Evolutionary conservation across 371 early-diverging fungal genomes (phyloP).

Genomic region (Haplosporangium sp.): DNA sequence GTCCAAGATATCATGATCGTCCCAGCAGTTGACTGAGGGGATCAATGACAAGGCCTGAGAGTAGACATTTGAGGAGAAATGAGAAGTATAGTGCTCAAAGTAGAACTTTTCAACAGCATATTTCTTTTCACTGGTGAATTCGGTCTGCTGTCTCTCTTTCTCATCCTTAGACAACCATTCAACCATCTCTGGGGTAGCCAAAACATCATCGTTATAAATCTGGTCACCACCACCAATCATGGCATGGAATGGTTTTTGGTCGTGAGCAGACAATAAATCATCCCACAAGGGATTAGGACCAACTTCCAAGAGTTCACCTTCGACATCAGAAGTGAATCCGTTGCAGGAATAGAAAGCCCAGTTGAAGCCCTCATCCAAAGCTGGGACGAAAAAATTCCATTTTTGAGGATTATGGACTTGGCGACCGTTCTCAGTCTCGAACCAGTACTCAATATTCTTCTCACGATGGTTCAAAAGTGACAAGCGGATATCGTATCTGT

Average conservation of each 20-base stretch:
- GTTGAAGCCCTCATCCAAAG: slow-evolving; percentile 49
- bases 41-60: slow-evolving; percentile 78
- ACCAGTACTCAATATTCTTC: slow-evolving; percentile 55
- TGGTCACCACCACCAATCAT: slow-evolving; percentile 92
- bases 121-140: slow-evolving; percentile 70
- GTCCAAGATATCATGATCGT: slow-evolving; percentile 88
- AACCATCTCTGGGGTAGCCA: slow-evolving; percentile 63
- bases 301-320: slow-evolving; percentile 57
- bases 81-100: slow-evolving; percentile 79
- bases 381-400: slow-evolving; percentile 54
- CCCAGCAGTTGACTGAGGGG: slow-evolving; percentile 83
- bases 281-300: slow-evolving; percentile 83
- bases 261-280: slow-evolving; percentile 76
- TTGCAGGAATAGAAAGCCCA: slow-evolving; percentile 57
- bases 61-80: slow-evolving; percentile 75
- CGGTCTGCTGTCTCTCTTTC: slow-evolving; percentile 58
- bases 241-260: slow-evolving; percentile 76
- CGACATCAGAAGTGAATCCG: slow-evolving; percentile 55
- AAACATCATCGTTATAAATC: slow-evolving; percentile 79
- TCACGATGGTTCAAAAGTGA: slow-evolving; percentile 42
- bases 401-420: slow-evolving; percentile 25
- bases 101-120: slow-evolving; percentile 77
- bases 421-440: slow-evolving; percentile 38
- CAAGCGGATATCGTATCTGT: slow-evolving; percentile 49
- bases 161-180: slow-evolving; percentile 68